phyloP scores from a whole-genome alignment of 2,329 filamentous ascomycete species.

The Microdochium nivale region DNA sequence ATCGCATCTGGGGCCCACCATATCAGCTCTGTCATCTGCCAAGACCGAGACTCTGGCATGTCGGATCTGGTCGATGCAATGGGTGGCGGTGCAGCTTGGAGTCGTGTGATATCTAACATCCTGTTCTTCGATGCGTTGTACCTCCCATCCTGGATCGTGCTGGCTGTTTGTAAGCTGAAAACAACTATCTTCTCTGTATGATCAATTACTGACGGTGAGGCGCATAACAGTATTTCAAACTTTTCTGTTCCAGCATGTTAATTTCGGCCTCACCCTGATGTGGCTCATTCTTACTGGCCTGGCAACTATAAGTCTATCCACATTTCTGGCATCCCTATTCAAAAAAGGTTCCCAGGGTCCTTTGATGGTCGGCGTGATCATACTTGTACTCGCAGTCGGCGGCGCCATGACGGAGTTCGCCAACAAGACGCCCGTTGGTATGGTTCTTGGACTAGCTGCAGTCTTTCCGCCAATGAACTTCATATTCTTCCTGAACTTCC shows the following conservation, averaged over 20 bases:
- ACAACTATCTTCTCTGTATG: constrained; percentile 17
- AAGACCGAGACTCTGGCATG: constrained; percentile 62
- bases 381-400: constrained; percentile 17
- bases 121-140: constrained; percentile 63
- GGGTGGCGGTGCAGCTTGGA: constrained; percentile 57
- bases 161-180: constrained; percentile 17
- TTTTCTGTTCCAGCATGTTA: constrained; percentile 19
- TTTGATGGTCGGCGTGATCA: constrained; percentile 19
- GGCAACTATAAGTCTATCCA: constrained; percentile 55
- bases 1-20: constrained; percentile 65
- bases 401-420: constrained; percentile 1
- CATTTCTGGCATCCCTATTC: constrained; percentile 41
- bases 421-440: neutral
- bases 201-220: neutral
- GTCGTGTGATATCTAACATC: constrained; percentile 54
- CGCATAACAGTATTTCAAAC: constrained; percentile 16
- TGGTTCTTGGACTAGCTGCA: constrained; percentile 13
- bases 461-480: constrained; percentile 23
- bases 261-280: constrained; percentile 21
- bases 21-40: constrained; percentile 60
- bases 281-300: constrained; percentile 39
- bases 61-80: constrained; percentile 69
- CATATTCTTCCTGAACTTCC: constrained; percentile 18
- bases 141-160: constrained; percentile 33
- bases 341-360: constrained; percentile 6